Base-by-base conservation (phyloP, 2,329 filamentous ascomycete genomes). In the Geosmithia morbida region DNA sequence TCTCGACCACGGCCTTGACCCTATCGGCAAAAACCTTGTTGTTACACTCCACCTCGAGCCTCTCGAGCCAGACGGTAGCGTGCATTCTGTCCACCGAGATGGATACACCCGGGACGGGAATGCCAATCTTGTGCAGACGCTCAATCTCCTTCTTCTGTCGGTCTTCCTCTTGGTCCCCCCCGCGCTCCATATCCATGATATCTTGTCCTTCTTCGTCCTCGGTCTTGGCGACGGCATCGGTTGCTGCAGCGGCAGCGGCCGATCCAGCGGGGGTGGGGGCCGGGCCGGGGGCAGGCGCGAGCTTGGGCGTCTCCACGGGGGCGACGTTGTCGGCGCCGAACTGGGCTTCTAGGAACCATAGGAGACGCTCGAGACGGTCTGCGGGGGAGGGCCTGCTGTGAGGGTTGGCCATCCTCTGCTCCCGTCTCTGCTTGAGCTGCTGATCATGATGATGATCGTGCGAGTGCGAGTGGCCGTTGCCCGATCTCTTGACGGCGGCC, bases 321-420 rank as follows among this genome's bases (percentile, higher is more conserved):
- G 76, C 72, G 48, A 97, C 81, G 50, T 87, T 83, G 52, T 92
- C 83, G 30, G 79, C 72, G 51, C 92, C 92, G 59, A 98, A 98
- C 62, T 98, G 92, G 2, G 89, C 86, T 69, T 98, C 92, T 14
- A 98, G 81, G 69, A 98, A 95, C 79, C 95, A 86, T 66, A 94
- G 84, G 18, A 98, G 79, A 33, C 90, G 82, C 52, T 83, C 78
- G 41, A 97, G 79, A 41, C 87, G 83, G 55, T 94, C 87, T 43
- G 83, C 72, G 0, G 88, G 73, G 10, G 75, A 75, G 41, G 87
- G 66, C 43, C 83, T 75, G 13, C 82, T 76, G 62, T 94, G 87
- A 0, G 82, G 83, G 59, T 95, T 92, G 48, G 53, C 54, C 14
- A n/a, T n/a, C n/a, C 55, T 47, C 6, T 55, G 50, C 18, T 59